Evolutionary conservation across 2,329 filamentous ascomycete genomes (phyloP).

Genomic region (Talaromyces sp.): DNA sequence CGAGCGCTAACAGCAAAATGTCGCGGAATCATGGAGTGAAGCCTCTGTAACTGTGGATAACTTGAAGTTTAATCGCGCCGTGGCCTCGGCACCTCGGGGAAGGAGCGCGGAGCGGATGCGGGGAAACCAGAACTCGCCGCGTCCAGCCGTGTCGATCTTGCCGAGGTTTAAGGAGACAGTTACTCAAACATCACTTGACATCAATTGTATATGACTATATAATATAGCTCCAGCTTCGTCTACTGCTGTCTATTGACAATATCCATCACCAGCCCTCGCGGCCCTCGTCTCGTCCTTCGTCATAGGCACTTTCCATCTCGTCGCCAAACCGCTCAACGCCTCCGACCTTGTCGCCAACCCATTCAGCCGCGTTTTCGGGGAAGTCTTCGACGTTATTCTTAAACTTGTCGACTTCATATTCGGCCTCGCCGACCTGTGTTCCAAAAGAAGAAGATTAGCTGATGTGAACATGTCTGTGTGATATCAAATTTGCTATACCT

Average conservation of each 20-base stretch:
- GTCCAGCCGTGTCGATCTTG: not conserved
- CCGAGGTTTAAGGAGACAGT: no score
- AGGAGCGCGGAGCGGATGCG: not conserved
- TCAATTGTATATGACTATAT: not conserved
- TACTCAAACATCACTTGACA: no score
- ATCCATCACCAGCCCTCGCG: slow-evolving; percentile 16
- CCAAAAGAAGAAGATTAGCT: not conserved
- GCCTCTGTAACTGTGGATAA: not conserved
- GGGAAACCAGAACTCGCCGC: not conserved
- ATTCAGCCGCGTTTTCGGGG: slow-evolving; percentile 32
- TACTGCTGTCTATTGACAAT: not conserved
- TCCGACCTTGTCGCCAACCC: slow-evolving; percentile 37
- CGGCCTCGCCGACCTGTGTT: slow-evolving; percentile 33
- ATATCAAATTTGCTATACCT: slow-evolving; percentile 15
- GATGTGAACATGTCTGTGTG: not conserved
- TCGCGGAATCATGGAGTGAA: not conserved
- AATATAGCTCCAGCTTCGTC: slow-evolving; percentile 13
- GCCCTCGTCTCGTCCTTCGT: slow-evolving; percentile 31
- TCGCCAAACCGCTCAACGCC: slow-evolving; percentile 40
- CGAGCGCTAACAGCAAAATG: not conserved
- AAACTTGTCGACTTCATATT: slow-evolving; percentile 25
- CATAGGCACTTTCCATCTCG: slow-evolving; percentile 38
- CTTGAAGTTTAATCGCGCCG: not conserved
- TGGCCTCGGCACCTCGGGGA: not conserved
- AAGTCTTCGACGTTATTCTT: slow-evolving; percentile 29